These are phyloP conservation scores for Diutina catenulata DNA, from an alignment of 1,139 yeast genomes.

Conservation along the genomic window DNA sequence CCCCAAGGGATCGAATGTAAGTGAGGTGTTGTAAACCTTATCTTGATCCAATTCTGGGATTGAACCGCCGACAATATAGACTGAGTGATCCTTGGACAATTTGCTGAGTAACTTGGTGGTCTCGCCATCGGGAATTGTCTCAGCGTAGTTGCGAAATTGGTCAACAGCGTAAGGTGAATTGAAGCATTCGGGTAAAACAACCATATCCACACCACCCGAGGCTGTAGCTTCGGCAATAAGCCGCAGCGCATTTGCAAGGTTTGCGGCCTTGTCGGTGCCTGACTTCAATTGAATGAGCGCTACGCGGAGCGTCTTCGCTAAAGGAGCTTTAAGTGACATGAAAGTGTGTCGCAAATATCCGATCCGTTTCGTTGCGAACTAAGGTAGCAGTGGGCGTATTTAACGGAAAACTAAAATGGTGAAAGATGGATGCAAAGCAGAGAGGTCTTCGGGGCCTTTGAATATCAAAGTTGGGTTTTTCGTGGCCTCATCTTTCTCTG, in stretches of 20 bases:
- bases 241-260: conserved; percentile 39
- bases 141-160: conserved; percentile 80
- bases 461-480: too few species aligned
- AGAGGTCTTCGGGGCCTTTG: too few species aligned
- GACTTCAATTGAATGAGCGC: conserved; percentile 75
- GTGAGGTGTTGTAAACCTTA: conserved; percentile 68
- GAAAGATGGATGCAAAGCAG: too few species aligned
- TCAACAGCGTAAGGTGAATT: conserved; percentile 89
- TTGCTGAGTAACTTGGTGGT: conserved; percentile 49
- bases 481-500: too few species aligned
- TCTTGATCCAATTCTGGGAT: conserved; percentile 62
- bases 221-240: conserved; percentile 39
- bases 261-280: conserved; percentile 52
- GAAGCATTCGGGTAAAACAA: conserved; percentile 87
- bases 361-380: too few species aligned
- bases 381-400: too few species aligned
- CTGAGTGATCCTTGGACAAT: conserved; percentile 49
- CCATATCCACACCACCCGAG: conserved; percentile 37
- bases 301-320: conserved; percentile 33
- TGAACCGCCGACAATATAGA: conserved; percentile 79
- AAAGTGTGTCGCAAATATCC: too few species aligned
- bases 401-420: too few species aligned
- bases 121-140: conserved; percentile 57
- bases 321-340: conserved; percentile 17
- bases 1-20: conserved; percentile 64